Percentiles rank a stretch among this genome's conserved stretches.
Evolutionary conservation across 805 yeast genomes (phyloP).

Genomic region (Saccharomyces jurei): DNA sequence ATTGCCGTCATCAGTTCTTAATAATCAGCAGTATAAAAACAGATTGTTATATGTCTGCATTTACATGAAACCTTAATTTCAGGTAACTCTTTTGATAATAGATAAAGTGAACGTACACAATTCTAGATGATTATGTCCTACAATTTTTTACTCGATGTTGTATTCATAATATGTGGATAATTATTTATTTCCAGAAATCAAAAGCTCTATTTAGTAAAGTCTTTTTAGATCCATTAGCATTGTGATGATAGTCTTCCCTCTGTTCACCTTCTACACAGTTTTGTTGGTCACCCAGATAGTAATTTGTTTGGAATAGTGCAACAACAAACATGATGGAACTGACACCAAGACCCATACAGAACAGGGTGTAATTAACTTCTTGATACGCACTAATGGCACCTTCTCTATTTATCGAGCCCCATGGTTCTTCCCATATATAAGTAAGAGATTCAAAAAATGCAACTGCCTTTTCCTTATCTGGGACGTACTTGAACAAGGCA

Average conservation of each 20-base stretch:
- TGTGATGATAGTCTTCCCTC: slow-evolving; percentile 7
- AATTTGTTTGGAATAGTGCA: slow-evolving; percentile 31
- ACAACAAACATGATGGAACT: slow-evolving; percentile 27
- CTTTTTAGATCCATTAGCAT: slow-evolving; percentile 10
- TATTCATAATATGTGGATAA: neutral
- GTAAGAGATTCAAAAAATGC: slow-evolving; percentile 21
- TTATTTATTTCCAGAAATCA: slow-evolving; percentile 11
- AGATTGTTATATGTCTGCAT: too few species aligned
- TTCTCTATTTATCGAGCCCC: slow-evolving; percentile 24
- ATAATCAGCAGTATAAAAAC: too few species aligned
- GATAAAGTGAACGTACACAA: too few species aligned
- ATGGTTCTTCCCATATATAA: slow-evolving; percentile 20
- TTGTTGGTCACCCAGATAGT: slow-evolving; percentile 31
- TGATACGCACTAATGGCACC: slow-evolving; percentile 31
- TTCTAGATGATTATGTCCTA: too few species aligned
- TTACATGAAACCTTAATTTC: too few species aligned
- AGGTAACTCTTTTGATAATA: too few species aligned
- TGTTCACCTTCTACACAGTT: slow-evolving; percentile 30
- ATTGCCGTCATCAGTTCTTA: too few species aligned
- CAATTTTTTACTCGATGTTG: neutral
- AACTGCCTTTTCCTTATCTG: slow-evolving; percentile 19
- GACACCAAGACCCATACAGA: slow-evolving; percentile 27
- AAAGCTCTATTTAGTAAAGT: slow-evolving; percentile 10
- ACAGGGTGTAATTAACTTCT: slow-evolving; percentile 25
- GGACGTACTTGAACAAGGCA: slow-evolving; percentile 26